A percentile compares a stretch with the other conserved stretches of the same genome.
Evolutionary conservation across 2,329 filamentous ascomycete genomes (phyloP).

Genomic region (Pseudocercospora musae): DNA sequence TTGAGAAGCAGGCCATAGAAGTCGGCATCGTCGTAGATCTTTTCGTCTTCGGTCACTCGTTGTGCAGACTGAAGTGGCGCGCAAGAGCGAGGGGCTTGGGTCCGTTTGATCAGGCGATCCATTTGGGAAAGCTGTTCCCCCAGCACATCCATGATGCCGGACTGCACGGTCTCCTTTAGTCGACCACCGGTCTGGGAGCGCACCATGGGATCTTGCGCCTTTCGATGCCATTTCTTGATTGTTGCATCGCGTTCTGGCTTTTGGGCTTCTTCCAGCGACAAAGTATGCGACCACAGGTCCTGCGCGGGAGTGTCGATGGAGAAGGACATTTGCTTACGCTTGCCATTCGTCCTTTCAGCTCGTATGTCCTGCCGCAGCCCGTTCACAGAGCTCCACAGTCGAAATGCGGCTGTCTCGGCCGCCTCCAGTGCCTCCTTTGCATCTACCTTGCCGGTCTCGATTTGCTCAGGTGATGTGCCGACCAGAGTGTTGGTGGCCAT

Average conservation of each 20-base stretch:
- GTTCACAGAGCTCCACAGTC: slow-evolving; percentile 79
- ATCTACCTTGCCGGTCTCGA: slow-evolving; percentile 42
- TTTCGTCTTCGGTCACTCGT: slow-evolving; percentile 52
- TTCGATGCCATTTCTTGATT: slow-evolving; percentile 87
- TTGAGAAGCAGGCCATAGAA: slow-evolving; percentile 94
- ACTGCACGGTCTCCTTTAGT: slow-evolving; percentile 59
- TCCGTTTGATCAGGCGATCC: slow-evolving; percentile 66
- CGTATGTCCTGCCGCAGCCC: slow-evolving; percentile 62
- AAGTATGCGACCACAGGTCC: slow-evolving; percentile 70
- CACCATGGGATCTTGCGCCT: slow-evolving; percentile 63
- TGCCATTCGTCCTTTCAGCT: slow-evolving; percentile 54
- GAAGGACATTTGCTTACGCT: slow-evolving; percentile 54
- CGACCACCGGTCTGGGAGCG: slow-evolving; percentile 54
- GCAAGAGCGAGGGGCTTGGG: slow-evolving; percentile 70
- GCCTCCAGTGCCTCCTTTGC: slow-evolving; percentile 57
- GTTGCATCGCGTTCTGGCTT: slow-evolving; percentile 63
- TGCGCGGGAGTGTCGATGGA: slow-evolving; percentile 57
- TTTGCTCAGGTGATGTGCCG: slow-evolving; percentile 29
- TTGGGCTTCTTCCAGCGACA: slow-evolving; percentile 60
- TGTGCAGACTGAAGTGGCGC: slow-evolving; percentile 61
- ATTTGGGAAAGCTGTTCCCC: slow-evolving; percentile 64
- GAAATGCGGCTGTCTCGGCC: slow-evolving; percentile 80
- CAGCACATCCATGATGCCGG: slow-evolving; percentile 65
- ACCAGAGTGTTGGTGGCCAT: slow-evolving; percentile 74
- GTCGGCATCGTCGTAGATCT: slow-evolving; percentile 87